phyloP scores from a whole-genome alignment of 805 yeast genomes.

The Maudiozyma serrabonitensis region DNA sequence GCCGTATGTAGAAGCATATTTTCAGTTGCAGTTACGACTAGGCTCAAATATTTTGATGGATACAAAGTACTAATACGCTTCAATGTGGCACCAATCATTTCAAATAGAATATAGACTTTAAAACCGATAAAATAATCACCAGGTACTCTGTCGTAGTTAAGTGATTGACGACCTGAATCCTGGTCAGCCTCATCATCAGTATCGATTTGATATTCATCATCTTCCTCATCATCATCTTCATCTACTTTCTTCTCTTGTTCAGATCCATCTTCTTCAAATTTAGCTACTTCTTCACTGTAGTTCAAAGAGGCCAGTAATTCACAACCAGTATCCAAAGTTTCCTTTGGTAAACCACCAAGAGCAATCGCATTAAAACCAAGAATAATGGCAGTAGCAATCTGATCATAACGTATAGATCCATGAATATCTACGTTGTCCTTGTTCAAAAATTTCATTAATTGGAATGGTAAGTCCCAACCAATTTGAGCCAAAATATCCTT shows the following conservation, averaged over 20 bases:
- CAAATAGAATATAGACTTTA: conserved; percentile 57
- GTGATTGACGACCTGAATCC: neutral
- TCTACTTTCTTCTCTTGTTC: conserved; percentile 4
- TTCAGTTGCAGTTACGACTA: conserved; percentile 52
- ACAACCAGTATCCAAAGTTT: conserved; percentile 59
- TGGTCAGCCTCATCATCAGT: neutral
- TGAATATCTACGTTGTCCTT: conserved; percentile 28
- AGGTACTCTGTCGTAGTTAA: conserved; percentile 10
- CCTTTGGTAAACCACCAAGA: conserved; percentile 68
- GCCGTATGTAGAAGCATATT: conserved; percentile 40
- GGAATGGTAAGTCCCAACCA: conserved; percentile 87
- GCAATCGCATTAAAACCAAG: conserved; percentile 55
- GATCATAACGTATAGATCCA: conserved; percentile 16
- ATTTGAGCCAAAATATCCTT: conserved; percentile 50
- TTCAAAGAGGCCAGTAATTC: conserved; percentile 40
- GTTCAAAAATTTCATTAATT: conserved; percentile 48
- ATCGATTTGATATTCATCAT: conserved; percentile 5
- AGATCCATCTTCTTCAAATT: neutral
- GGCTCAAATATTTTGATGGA: conserved; percentile 72
- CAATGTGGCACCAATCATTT: conserved; percentile 50
- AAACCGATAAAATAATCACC: conserved; percentile 37
- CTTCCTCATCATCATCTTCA: conserved; percentile 5
- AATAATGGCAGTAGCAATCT: conserved; percentile 31
- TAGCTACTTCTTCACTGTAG: conserved; percentile 8
- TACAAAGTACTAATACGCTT: conserved; percentile 55